Conservation (phyloP, 768 basidiomycete genomes). For the Panaeolus papilionaceus region DNA sequence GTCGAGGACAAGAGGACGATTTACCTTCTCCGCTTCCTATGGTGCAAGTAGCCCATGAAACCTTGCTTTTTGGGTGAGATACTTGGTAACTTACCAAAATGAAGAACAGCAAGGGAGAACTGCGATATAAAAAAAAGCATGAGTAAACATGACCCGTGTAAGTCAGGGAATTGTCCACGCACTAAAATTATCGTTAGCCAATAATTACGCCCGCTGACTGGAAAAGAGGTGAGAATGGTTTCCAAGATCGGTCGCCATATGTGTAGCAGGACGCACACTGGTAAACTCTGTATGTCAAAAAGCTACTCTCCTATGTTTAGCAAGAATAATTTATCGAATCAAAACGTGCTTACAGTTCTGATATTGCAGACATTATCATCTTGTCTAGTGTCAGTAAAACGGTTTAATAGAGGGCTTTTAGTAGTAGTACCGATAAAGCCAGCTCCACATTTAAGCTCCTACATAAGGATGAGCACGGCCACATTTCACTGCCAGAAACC, state of each 20-base stretch:
- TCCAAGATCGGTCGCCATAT: background rate
- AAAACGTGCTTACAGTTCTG: conserved; percentile 34
- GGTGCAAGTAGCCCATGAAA: background rate
- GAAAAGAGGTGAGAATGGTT: background rate
- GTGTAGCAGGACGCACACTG: conserved; percentile 26
- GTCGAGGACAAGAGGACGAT: background rate
- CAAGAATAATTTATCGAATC: background rate
- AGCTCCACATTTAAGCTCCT: conserved; percentile 44
- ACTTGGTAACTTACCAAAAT: background rate
- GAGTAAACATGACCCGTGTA: background rate
- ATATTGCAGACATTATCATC: conserved; percentile 42
- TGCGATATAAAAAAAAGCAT: background rate
- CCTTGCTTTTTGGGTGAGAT: too few species aligned
- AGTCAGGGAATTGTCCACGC: background rate
- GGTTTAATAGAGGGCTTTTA: background rate
- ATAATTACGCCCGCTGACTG: conserved; percentile 32
- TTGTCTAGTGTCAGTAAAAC: conserved; percentile 16
- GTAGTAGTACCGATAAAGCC: conserved; percentile 32
- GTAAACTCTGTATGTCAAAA: conserved; percentile 39
- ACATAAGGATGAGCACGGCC: background rate
- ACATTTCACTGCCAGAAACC: background rate
- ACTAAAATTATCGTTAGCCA: conserved; percentile 31
- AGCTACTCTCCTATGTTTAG: conserved; percentile 26
- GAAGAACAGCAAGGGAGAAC: conserved; percentile 1
- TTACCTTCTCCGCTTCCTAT: conserved; percentile 39